Conservation (phyloP, 176 grass and related monocot genomes). For the Melocanna baccifera region DNA sequence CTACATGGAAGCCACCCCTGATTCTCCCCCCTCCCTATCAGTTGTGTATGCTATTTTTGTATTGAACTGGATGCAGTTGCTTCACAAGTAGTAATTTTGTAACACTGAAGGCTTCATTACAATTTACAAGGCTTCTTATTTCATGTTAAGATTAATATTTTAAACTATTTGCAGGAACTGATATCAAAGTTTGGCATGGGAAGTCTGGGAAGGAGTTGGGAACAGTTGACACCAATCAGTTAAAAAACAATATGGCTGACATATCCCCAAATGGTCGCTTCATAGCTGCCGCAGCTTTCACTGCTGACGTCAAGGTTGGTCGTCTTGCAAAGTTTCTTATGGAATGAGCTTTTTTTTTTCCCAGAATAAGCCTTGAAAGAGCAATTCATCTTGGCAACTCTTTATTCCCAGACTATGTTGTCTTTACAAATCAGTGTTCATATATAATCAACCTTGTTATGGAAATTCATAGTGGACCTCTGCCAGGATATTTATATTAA, state of each 20-base stretch:
- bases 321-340: conserved; percentile 10
- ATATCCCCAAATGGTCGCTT: conserved; percentile 93
- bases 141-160: neutral
- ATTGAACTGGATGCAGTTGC: neutral
- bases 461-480: too few relatives aligned
- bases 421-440: neutral
- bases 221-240: conserved; percentile 85
- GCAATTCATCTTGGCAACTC: neutral
- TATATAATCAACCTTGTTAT: neutral
- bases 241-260: conserved; percentile 98
- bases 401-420: neutral
- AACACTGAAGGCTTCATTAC: neutral
- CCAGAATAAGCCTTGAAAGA: neutral
- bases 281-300: conserved; percentile 96
- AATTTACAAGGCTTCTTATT: neutral
- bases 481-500: neutral
- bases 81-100: neutral
- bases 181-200: conserved; percentile 97
- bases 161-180: conserved; percentile 60
- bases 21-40: neutral
- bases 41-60: neutral
- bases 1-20: neutral
- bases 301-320: conserved; percentile 93
- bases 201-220: conserved; percentile 91
- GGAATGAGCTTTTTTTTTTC: neutral